A percentile compares a stretch with the other conserved stretches of the same genome.
Conservation (phyloP, 2,329 filamentous ascomycete species). For the Exophiala bonariae region DNA sequence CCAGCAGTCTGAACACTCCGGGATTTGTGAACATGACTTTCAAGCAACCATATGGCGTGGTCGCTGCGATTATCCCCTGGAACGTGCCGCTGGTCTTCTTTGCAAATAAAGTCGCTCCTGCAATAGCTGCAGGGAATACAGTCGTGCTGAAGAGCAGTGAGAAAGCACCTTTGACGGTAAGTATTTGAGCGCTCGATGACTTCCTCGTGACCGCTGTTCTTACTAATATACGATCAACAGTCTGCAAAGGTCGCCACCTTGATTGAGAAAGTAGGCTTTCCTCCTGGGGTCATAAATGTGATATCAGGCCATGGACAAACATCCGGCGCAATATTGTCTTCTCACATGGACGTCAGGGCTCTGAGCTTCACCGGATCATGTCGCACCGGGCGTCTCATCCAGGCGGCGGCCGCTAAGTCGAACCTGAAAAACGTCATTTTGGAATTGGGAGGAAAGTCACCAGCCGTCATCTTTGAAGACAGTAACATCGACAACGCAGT, state of each 20-base stretch:
- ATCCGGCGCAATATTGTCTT: slow-evolving; percentile 67
- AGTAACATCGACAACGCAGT: slow-evolving; percentile 57
- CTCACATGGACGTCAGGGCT: slow-evolving; percentile 70
- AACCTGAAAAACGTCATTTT: slow-evolving; percentile 65
- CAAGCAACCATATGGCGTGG: slow-evolving; percentile 23
- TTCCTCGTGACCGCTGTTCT: slow-evolving; percentile 53
- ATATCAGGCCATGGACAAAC: slow-evolving; percentile 69
- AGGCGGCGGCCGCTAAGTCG: slow-evolving; percentile 65
- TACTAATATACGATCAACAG: slow-evolving; percentile 44
- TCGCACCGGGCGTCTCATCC: slow-evolving; percentile 68
- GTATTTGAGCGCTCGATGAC: slow-evolving; percentile 62
- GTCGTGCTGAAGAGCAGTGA: slow-evolving; percentile 32
- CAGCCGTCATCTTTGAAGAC: slow-evolving; percentile 58
- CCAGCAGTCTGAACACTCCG: slow-evolving; percentile 22
- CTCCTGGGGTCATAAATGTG: slow-evolving; percentile 74
- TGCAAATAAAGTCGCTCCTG: slow-evolving; percentile 40
- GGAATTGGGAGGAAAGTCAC: slow-evolving; percentile 62
- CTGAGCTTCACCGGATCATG: slow-evolving; percentile 78
- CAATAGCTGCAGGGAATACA: slow-evolving; percentile 37
- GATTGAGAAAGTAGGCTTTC: slow-evolving; percentile 72
- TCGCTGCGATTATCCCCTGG: slow-evolving; percentile 60
- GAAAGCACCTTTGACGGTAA: slow-evolving; percentile 36
- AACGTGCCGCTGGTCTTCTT: slow-evolving; percentile 53
- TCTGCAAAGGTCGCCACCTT: slow-evolving; percentile 59
- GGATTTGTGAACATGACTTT: slow-evolving; percentile 25